Percentiles rank a stretch among this genome's conserved stretches.
phyloP scores from a whole-genome alignment of 768 basidiomycete genomes.

The Trametes maxima region DNA sequence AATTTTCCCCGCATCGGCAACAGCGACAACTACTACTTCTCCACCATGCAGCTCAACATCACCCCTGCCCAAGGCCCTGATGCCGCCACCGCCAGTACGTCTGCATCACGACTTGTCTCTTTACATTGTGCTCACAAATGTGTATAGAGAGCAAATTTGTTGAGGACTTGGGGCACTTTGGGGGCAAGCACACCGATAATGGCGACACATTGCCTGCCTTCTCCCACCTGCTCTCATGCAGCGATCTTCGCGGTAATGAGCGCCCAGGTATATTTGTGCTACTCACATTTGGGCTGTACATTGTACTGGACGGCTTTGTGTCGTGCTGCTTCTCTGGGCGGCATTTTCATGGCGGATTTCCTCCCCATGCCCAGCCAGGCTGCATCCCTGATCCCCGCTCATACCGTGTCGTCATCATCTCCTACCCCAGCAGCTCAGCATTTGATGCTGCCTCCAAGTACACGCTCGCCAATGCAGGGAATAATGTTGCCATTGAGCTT shows the following conservation, averaged over 20 bases:
- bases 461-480: background rate
- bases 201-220: background rate
- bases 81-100: background rate
- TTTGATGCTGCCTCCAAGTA: background rate
- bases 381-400: background rate
- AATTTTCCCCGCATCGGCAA: background rate
- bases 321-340: background rate
- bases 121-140: background rate
- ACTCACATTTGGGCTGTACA: background rate
- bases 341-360: background rate
- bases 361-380: background rate
- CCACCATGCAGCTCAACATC: background rate
- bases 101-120: background rate
- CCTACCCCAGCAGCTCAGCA: background rate
- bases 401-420: background rate
- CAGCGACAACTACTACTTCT: background rate
- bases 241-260: background rate
- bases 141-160: background rate
- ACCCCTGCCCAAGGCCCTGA: background rate
- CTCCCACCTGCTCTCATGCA: background rate
- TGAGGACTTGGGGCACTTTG: background rate
- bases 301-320: background rate
- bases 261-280: background rate
- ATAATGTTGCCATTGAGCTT: background rate
- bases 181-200: background rate